Evolutionary conservation across 768 basidiomycete genomes (phyloP).

Genomic region (Rhodotorula diobovata): DNA sequence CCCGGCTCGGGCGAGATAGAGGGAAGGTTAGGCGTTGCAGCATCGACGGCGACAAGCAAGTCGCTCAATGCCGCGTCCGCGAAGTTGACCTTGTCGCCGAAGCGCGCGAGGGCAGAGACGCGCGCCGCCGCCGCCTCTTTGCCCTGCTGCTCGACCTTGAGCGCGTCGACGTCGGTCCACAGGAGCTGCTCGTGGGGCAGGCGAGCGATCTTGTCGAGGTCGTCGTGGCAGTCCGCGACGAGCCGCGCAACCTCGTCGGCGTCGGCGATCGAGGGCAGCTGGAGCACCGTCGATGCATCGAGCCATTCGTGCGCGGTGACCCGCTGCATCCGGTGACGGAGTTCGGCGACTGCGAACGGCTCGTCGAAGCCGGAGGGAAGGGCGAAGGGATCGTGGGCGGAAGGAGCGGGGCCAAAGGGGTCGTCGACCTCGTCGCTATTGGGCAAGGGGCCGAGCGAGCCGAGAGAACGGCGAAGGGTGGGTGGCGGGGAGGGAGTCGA

Average conservation of each 20-base stretch:
- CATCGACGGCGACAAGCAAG: slow-evolving; percentile 77
- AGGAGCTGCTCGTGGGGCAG: slow-evolving; percentile 43
- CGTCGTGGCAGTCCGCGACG: slow-evolving; percentile 46
- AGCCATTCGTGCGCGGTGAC: slow-evolving; percentile 1
- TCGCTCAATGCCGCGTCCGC: slow-evolving; percentile 79
- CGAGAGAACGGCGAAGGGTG: not conserved
- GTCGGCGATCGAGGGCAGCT: slow-evolving; percentile 57
- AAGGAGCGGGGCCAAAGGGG: not conserved
- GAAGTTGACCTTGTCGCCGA: slow-evolving; percentile 53
- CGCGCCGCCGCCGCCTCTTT: slow-evolving; percentile 52
- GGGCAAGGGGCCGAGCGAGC: not conserved
- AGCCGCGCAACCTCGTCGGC: slow-evolving; percentile 53
- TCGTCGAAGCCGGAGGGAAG: not conserved
- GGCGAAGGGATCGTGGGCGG: not conserved
- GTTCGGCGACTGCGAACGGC: not conserved
- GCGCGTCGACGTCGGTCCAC: slow-evolving; percentile 57
- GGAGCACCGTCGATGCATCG: slow-evolving; percentile 3
- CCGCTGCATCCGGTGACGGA: not conserved
- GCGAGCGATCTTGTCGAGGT: slow-evolving; percentile 53
- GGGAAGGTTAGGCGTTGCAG: slow-evolving; percentile 54
- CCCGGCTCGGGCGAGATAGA: slow-evolving; percentile 56
- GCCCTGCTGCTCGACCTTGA: slow-evolving; percentile 60
- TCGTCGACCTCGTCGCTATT: not conserved
- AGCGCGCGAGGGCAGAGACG: slow-evolving; percentile 57
- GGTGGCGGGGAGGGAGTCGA: not conserved